These are phyloP conservation scores for Rhizopus sp. DNA, from an alignment of 371 early-diverging fungal species.

Conservation along the genomic window DNA sequence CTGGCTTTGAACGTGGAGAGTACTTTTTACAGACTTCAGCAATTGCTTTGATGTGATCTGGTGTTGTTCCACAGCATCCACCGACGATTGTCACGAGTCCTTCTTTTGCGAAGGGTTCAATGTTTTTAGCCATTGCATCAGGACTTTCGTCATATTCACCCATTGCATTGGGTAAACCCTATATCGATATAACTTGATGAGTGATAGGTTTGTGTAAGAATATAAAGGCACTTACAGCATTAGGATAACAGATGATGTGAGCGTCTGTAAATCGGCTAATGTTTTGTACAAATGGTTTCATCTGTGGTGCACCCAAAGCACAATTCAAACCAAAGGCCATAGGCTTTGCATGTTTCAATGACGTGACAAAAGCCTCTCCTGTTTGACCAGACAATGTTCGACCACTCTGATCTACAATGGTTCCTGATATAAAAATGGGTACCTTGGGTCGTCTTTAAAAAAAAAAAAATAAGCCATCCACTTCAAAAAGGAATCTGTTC, in stretches of 20 bases:
- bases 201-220: background rate
- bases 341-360: constrained; percentile 78
- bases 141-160: constrained; percentile 91
- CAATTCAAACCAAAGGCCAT: constrained; percentile 94
- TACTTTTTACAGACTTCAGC: constrained; percentile 73
- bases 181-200: background rate
- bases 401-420: constrained; percentile 96
- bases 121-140: constrained; percentile 79
- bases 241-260: constrained; percentile 92
- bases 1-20: constrained; percentile 74
- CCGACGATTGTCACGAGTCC: constrained; percentile 93
- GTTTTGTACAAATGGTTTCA: constrained; percentile 92
- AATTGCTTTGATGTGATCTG: constrained; percentile 90
- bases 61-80: constrained; percentile 96
- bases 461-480: constrained; percentile 1
- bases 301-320: constrained; percentile 92
- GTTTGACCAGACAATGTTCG: constrained; percentile 95
- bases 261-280: constrained; percentile 80
- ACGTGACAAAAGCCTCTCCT: constrained; percentile 91
- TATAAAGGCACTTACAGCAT: constrained; percentile 64
- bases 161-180: constrained; percentile 86
- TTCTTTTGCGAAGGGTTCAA: constrained; percentile 84
- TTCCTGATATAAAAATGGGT: constrained; percentile 92
- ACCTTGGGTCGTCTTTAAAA: constrained; percentile 62
- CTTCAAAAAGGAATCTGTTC: background rate